Evolutionary conservation across 768 basidiomycete species (phyloP).

Genomic region (Lentinula detonsa): DNA sequence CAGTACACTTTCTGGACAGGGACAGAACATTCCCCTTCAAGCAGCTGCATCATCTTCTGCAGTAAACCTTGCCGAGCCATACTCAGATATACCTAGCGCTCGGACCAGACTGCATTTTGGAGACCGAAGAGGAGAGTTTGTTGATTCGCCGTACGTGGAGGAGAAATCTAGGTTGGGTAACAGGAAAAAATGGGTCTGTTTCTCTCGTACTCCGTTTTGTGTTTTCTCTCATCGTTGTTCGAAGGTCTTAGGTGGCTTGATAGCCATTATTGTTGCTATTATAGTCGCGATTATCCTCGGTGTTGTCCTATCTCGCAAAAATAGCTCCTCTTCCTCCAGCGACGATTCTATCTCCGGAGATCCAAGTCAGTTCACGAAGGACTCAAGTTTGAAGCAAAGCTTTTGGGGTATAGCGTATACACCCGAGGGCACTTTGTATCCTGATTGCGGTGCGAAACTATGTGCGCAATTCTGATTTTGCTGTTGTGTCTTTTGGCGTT

Average conservation of each 20-base stretch:
- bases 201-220: background rate
- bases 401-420: slow-evolving; percentile 87
- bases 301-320: background rate
- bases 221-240: background rate
- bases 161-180: background rate
- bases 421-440: slow-evolving; percentile 63
- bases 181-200: background rate
- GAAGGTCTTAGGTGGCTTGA: slow-evolving; percentile 40
- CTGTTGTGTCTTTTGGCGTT: background rate
- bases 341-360: slow-evolving; percentile 33
- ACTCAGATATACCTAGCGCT: background rate
- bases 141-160: background rate
- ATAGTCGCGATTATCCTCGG: slow-evolving; percentile 54
- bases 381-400: slow-evolving; percentile 59
- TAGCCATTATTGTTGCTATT: slow-evolving; percentile 37
- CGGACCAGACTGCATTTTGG: slow-evolving; percentile 3
- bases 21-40: background rate
- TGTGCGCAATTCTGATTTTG: slow-evolving; percentile 30
- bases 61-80: background rate
- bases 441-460: slow-evolving; percentile 56
- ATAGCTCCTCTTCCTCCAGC: background rate
- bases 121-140: slow-evolving; percentile 1
- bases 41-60: background rate
- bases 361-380: slow-evolving; percentile 72
- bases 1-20: background rate